These are phyloP conservation scores for Aspergillus uvarum DNA, from an alignment of 2,329 filamentous ascomycete species.

Conservation along the genomic window DNA sequence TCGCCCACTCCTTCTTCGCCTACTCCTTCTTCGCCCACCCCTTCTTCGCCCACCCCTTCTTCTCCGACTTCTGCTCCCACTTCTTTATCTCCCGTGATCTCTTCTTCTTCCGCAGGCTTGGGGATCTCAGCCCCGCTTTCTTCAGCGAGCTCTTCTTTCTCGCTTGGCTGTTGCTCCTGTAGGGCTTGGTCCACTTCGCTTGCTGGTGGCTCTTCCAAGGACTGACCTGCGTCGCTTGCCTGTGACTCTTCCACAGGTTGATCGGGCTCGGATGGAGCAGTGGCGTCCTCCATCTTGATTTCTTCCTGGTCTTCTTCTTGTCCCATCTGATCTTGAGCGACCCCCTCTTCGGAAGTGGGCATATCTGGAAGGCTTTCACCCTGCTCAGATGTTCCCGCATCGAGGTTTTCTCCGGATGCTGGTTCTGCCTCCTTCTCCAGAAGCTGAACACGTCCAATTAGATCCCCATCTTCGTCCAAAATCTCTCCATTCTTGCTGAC, in stretches of 20 bases:
- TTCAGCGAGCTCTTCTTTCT: not conserved
- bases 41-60: not conserved
- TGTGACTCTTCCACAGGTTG: not conserved
- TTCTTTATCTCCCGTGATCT: not conserved
- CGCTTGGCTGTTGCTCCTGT: not conserved
- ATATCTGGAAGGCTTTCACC: not conserved
- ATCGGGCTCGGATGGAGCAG: not conserved
- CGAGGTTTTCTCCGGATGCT: not conserved
- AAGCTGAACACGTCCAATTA: conserved; percentile 41
- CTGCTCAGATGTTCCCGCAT: not conserved
- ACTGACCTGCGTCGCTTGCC: not conserved
- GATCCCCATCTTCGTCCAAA: conserved; percentile 33
- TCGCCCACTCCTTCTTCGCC: not conserved
- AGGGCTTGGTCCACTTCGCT: not conserved
- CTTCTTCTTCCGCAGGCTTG: not conserved
- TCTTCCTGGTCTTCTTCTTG: not conserved
- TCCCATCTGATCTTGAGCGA: not conserved
- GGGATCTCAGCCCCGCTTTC: not conserved
- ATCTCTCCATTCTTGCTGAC: conserved; percentile 40
- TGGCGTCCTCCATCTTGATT: not conserved
- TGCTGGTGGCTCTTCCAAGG: not conserved
- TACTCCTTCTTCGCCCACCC: not conserved
- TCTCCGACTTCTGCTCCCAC: too few relatives aligned
- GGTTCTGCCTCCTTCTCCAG: not conserved
- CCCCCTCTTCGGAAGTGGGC: not conserved